phyloP scores from a whole-genome alignment of 345 rosid genomes.

The Brassica rapa region DNA sequence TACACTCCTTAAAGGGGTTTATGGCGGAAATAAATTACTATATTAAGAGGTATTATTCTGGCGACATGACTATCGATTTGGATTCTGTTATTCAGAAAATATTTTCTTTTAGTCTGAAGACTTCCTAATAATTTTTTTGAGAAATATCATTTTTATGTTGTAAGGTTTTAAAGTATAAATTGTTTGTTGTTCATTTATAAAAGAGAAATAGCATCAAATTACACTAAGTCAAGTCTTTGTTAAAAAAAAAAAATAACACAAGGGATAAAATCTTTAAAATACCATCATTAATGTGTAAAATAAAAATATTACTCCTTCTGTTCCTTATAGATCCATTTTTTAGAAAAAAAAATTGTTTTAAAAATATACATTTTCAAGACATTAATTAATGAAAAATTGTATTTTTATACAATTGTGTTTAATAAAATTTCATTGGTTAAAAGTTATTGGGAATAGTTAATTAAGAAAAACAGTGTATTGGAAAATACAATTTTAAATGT shows the following conservation, averaged over 20 bases:
- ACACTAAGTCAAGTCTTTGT: neutral
- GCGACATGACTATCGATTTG: neutral
- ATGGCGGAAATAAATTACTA: neutral
- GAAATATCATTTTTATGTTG: neutral
- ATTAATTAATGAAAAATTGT: too few relatives aligned
- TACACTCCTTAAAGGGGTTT: neutral
- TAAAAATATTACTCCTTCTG: too few relatives aligned
- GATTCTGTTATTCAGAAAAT: neutral
- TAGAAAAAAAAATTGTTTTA: too few relatives aligned
- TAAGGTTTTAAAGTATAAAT: neutral
- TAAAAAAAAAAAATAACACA: neutral
- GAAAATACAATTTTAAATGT: too few relatives aligned
- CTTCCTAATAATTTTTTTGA: neutral
- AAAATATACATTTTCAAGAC: too few relatives aligned
- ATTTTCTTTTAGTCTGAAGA: neutral
- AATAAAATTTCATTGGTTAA: too few relatives aligned
- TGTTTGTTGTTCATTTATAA: neutral
- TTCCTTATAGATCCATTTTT: too few relatives aligned
- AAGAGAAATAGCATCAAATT: neutral
- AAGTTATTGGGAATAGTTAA: too few relatives aligned
- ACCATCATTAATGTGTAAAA: neutral
- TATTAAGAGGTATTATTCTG: neutral
- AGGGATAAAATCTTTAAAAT: neutral
- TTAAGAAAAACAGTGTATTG: too few relatives aligned
- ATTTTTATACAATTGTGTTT: too few relatives aligned